Conservation (phyloP, 83 land plant genomes). For the Diphasiastrum complanatum region DNA sequence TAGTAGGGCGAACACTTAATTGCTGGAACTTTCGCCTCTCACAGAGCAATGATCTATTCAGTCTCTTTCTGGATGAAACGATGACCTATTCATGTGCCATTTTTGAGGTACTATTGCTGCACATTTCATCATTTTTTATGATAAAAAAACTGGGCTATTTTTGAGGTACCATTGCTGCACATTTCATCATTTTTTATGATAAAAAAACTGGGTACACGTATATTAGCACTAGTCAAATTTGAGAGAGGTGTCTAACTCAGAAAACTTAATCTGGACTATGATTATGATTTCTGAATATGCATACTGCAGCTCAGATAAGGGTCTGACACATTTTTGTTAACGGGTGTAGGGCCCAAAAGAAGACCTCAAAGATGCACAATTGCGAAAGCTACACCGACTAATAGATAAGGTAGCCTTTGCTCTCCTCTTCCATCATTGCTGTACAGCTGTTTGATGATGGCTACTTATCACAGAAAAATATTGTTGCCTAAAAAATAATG, state of each 20-base stretch:
- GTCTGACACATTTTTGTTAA: no score
- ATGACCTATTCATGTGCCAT: constrained; percentile 97
- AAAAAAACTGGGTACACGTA: neutral
- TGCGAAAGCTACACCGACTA: constrained; percentile 55
- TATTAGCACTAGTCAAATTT: neutral
- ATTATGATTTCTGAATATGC: no score
- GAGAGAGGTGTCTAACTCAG: neutral
- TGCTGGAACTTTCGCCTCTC: no score
- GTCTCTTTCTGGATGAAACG: constrained; percentile 84
- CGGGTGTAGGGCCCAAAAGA: constrained; percentile 50
- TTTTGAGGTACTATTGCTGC: constrained; percentile 54
- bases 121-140: neutral
- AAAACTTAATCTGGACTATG: no score
- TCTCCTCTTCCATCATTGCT: no score
- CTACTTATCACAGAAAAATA: no score
- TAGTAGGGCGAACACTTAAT: no score
- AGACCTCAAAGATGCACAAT: constrained; percentile 56
- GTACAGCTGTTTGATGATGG: no score
- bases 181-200: neutral
- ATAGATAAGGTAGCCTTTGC: constrained; percentile 59
- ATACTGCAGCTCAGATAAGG: neutral
- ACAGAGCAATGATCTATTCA: constrained; percentile 88
- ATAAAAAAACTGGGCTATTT: neutral
- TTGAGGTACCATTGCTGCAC: neutral
- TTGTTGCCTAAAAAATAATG: no score